phyloP scores from a whole-genome alignment of 805 yeast genomes.

The Pichia sporocuriosa region DNA sequence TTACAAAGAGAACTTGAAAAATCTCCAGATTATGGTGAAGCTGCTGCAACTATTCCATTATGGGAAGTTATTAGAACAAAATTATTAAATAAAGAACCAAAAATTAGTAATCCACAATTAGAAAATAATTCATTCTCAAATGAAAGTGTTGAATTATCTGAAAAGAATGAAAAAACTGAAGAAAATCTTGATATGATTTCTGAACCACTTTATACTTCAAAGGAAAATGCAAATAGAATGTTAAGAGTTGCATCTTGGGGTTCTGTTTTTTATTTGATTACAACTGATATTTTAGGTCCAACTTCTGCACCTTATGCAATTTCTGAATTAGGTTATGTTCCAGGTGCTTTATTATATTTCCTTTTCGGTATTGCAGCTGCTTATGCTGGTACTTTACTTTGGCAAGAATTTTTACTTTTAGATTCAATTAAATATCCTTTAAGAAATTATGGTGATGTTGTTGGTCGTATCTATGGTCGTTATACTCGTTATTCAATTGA shows the following conservation, averaged over 20 bases:
- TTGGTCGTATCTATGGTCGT: constrained; percentile 34
- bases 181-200: neutral
- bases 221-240: constrained; percentile 10
- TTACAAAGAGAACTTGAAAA: constrained; percentile 9
- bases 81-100: constrained; percentile 1
- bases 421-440: constrained; percentile 39
- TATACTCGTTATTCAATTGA: constrained; percentile 30
- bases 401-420: constrained; percentile 30
- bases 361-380: constrained; percentile 38
- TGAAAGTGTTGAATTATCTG: neutral
- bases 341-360: constrained; percentile 37
- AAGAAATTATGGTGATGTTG: constrained; percentile 37
- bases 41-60: constrained; percentile 7
- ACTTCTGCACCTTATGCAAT: constrained; percentile 41
- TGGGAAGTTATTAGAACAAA: constrained; percentile 7
- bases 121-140: neutral
- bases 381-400: constrained; percentile 35
- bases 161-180: neutral
- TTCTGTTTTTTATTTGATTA: constrained; percentile 39
- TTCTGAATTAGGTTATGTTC: constrained; percentile 38
- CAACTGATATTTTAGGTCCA: constrained; percentile 45
- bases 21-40: constrained; percentile 8
- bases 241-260: constrained; percentile 10
- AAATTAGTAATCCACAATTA: neutral
- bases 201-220: constrained; percentile 7